Evolutionary conservation across 257 asterid genomes (phyloP), one percentile per base, ranked within the genome.

Genomic region (Ilex aquifolium): DNA sequence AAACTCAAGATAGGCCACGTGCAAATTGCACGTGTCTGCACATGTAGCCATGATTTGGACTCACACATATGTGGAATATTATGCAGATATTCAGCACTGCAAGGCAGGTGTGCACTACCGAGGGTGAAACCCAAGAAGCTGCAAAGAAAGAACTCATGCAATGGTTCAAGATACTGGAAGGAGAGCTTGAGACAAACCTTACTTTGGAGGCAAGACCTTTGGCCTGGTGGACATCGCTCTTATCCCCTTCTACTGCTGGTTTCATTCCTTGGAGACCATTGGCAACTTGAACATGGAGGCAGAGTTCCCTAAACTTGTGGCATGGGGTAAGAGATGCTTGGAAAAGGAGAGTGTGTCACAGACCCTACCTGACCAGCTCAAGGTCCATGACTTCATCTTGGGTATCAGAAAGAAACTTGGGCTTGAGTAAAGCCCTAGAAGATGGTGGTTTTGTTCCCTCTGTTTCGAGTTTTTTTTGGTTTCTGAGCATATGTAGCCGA

Each of bases 401-500:
- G 49, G 29, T 15, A 10, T 69, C 64, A 69, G 57, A 57, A 69
- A 69, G 60, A 59, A 16, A 62, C 54, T 55, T 11, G 69, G 69
- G 6, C 29, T 56, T 10, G 69, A 65, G 32, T 46, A 11, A 46
- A 46, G 0, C 2, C n/a, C 27, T 0, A 21, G 27, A 21, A 21
- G 27, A 21, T 21, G 27, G 27, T 21, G 27, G 27, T 21, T 21
- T 21, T 21, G 27, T 21, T 21, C 1, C 1, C 27, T 21, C 27
- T 21, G 0, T 21, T 21, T 21, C 1, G 0, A 0, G 27, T 21
- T 21, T 21, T 21, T 21, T 1, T n/a, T n/a, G n/a, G n/a, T 21
- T 21, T 21, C 27, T 0, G 27, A 21, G 1, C 27, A 21, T 21
- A 21, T 21, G 27, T 21, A 21, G 27, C 27, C 27, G 27, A 21